Percentiles rank a stretch among this genome's conserved stretches.
phyloP scores from a whole-genome alignment of 2,329 filamentous ascomycete genomes.

The Lojkania enalia region DNA sequence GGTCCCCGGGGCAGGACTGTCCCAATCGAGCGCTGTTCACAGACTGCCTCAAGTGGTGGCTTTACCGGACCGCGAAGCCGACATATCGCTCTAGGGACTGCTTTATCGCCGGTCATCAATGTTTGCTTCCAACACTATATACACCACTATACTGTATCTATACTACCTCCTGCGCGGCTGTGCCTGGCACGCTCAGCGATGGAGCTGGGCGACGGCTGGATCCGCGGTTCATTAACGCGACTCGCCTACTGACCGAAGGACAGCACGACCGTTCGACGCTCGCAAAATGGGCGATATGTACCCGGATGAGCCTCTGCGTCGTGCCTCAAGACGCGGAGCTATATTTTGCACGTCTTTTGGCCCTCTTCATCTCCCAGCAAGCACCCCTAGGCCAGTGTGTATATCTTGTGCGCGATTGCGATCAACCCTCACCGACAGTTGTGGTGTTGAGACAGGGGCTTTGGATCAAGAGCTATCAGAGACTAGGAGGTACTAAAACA shows the following conservation, averaged over 20 bases:
- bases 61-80: conserved; percentile 34
- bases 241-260: conserved; percentile 21
- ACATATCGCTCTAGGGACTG: conserved; percentile 4
- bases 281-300: conserved; percentile 20
- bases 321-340: too few species aligned
- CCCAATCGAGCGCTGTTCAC: neutral
- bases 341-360: neutral
- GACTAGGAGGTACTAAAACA: too few species aligned
- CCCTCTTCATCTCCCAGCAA: neutral
- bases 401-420: neutral
- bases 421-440: neutral
- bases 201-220: conserved; percentile 3
- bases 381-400: too few species aligned
- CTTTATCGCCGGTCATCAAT: conserved; percentile 23
- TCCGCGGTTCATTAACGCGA: conserved; percentile 19
- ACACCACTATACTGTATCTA: conserved; percentile 32
- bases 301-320: conserved; percentile 1
- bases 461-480: too few species aligned
- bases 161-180: conserved; percentile 15
- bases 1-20: neutral
- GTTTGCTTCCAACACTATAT: conserved; percentile 22
- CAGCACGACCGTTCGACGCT: conserved; percentile 20
- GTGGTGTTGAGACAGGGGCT: neutral
- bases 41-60: neutral
- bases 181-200: conserved; percentile 14